Base-by-base conservation (phyloP, 2,329 filamentous ascomycete genomes). In the Penicillium olsonii region DNA sequence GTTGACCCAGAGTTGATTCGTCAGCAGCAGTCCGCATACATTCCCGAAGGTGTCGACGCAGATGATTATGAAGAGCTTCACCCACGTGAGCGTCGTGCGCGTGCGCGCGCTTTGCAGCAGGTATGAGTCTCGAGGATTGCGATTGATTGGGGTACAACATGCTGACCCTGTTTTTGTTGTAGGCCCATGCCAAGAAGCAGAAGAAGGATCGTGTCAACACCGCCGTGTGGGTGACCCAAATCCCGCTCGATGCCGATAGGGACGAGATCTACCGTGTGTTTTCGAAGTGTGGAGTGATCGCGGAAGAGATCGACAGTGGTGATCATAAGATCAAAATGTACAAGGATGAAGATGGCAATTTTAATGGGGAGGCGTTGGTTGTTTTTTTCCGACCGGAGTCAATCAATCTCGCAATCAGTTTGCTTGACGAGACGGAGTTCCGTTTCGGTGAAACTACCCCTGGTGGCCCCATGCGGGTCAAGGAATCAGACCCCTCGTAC, bases 341-440 rank as follows among this genome's bases (percentile, higher is more conserved):
- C 73, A 84, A 79, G 17, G 86, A 96, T 67, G 84, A 87, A 1
- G 74, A 85, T 1, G 94, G 91, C 17, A 82, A 84, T 14, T 95
- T 96, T 79, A 97, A 96, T 68, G 94, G 94, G 53, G 92, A 97
- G 67, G 92, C 90, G 2, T 79, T 99, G 26, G 78, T 99, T 46
- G 89, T 97, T 29, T 99, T 95, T 74, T 96, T 96, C 80, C 90
- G 94, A 61, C 88, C 91, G 0, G 91, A 95, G 66, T 95, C 89
- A n/a, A 92, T 99, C 50, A 78, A 87, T 35, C 87, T 77, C 43
- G 72, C 78, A 1, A 71, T 84, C 11, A 77, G 81, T 44, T 75
- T 78, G 60, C 74, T 84, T 14, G 75, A 78, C 37, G 73, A 77
- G 45, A 74, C 80, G 4, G 84, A 91, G 59, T 94, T 97, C 63